These are phyloP conservation scores for Suillus subaureus DNA, from an alignment of 768 basidiomycete species.

Conservation along the genomic window DNA sequence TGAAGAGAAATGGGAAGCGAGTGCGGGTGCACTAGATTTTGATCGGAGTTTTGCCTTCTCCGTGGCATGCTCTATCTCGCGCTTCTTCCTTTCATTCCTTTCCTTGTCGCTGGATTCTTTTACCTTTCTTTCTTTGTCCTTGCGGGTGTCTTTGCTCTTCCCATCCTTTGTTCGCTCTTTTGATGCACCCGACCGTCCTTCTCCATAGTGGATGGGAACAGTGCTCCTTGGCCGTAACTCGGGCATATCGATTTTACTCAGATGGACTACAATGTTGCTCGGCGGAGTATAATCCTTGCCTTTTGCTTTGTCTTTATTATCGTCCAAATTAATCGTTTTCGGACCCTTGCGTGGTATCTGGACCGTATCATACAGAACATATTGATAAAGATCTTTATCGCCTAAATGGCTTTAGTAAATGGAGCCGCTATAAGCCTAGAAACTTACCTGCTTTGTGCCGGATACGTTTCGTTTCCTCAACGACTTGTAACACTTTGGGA, in stretches of 20 bases:
- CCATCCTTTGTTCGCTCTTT: conserved; percentile 6
- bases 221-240: conserved; percentile 63
- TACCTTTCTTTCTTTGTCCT: conserved; percentile 4
- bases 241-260: conserved; percentile 88
- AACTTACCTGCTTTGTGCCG: conserved; percentile 69
- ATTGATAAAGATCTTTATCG: conserved; percentile 70
- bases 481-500: conserved; percentile 77
- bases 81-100: conserved; percentile 32
- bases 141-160: background rate
- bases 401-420: conserved; percentile 44
- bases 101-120: conserved; percentile 19
- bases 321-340: conserved; percentile 67
- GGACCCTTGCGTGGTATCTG: conserved; percentile 52
- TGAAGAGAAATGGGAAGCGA: conserved; percentile 13
- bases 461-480: conserved; percentile 78
- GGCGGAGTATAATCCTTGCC: conserved; percentile 66
- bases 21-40: conserved; percentile 9
- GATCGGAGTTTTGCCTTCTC: conserved; percentile 36
- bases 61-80: conserved; percentile 41
- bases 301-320: conserved; percentile 40
- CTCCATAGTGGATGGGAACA: conserved; percentile 18
- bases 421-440: background rate
- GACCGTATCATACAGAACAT: conserved; percentile 69
- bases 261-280: conserved; percentile 65
- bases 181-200: background rate